phyloP scores from a whole-genome alignment of 2,329 filamentous ascomycete genomes.

The Capronia americana region DNA sequence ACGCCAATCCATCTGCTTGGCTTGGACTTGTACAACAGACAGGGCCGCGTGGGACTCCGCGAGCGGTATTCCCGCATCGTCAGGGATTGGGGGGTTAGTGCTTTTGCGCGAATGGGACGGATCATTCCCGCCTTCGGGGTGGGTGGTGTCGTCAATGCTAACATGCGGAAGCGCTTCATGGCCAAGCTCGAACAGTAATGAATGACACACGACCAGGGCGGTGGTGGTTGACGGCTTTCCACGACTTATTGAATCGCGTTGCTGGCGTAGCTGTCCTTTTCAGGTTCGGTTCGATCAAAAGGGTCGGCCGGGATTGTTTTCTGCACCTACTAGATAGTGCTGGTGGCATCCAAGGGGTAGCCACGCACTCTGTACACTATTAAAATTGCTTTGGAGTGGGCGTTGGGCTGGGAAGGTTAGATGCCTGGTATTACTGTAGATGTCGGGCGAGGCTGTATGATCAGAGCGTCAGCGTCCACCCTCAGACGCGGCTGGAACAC shows the following conservation, averaged over 20 bases:
- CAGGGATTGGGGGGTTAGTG: conserved; percentile 76
- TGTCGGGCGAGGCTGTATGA: not conserved
- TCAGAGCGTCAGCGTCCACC: not conserved
- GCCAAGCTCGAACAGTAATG: conserved; percentile 25
- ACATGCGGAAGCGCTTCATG: conserved; percentile 41
- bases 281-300: not conserved
- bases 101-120: conserved; percentile 75
- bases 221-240: not conserved
- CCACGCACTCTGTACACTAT: not conserved
- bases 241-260: not conserved
- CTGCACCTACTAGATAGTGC: not conserved
- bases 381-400: not conserved
- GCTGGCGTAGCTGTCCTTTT: not conserved
- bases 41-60: conserved; percentile 51
- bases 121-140: conserved; percentile 84
- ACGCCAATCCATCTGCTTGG: conserved; percentile 85
- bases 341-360: not conserved
- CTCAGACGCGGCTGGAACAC: too few species aligned
- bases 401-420: not conserved
- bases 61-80: conserved; percentile 69
- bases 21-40: conserved; percentile 81
- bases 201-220: not conserved
- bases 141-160: conserved; percentile 80
- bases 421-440: not conserved
- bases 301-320: not conserved